Base-by-base conservation (phyloP, 257 asterid genomes). In the Nicotiana tomentosiformis region DNA sequence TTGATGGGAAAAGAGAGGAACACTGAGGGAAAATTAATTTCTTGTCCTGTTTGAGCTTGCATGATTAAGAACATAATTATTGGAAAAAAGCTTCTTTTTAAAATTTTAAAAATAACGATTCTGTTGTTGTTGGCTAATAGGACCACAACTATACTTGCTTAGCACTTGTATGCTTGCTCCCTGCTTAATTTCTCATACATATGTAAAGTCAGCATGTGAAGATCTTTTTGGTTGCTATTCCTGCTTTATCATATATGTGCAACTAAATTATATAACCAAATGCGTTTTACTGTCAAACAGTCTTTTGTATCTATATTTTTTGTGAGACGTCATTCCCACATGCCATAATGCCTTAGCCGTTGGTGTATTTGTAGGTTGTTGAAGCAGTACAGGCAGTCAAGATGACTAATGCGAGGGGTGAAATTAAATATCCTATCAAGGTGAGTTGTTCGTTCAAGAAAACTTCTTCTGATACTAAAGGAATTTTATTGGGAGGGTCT, bases 341-440 rank as follows among this genome's bases (percentile, higher is more conserved):
- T 46, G 20, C 60, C 58, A 12, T 43, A 43, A 20, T 70, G 29
- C 80, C 5, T 74, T 74, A 46, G 43, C 62, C 20, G 29, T 23
- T 49, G 61, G 39, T 74, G 57, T 12, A 14, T 65, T 81, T 86
- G 81, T 82, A 93, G 98, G 97, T 88, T 86, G 98, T 89, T 79
- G 98, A 95, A 86, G 98, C 98, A 81, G 98, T 95, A 78, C 93
- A 83, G 82, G 85, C 96, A 67, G 93, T 95, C 23, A 95, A 93
- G 92, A 95, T 90, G 91, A 95, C 97, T 51, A 95, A 95, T 88
- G 97, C 83, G 7, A 88, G 98, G 77, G 98, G 98, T 10, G 98
- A 95, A 89, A 87, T 93, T 82, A 89, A 86, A 85, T 95, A 95
- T 84, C 98, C 95, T 11, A 95, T 95, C 81, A 95, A 95, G 98